A percentile compares a stretch with the other conserved stretches of the same genome.
phyloP scores from a whole-genome alignment of 2,329 filamentous ascomycete genomes.

The Colletotrichum tamarilloi region DNA sequence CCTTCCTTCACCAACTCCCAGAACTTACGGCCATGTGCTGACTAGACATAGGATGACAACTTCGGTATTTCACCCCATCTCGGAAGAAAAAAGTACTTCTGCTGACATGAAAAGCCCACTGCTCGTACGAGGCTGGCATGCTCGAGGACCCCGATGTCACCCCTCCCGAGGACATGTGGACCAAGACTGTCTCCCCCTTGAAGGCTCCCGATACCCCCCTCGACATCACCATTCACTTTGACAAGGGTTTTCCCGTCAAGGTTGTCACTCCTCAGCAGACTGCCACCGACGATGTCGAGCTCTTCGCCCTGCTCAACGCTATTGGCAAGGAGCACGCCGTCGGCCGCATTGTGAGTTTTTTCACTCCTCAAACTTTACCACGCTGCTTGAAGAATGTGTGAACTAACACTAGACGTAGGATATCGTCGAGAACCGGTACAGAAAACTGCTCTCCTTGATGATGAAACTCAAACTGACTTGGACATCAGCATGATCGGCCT shows the following conservation, averaged over 20 bases:
- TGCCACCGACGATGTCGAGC: slow-evolving; percentile 71
- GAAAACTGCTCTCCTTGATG: not conserved
- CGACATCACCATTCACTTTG: slow-evolving; percentile 74
- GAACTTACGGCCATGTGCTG: slow-evolving; percentile 69
- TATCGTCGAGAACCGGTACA: slow-evolving; percentile 59
- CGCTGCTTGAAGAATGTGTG: not conserved
- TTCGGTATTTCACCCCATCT: not conserved
- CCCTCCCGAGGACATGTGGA: slow-evolving; percentile 79
- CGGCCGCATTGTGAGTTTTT: slow-evolving; percentile 71
- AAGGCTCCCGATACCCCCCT: slow-evolving; percentile 72
- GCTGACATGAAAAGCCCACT: slow-evolving; percentile 12
- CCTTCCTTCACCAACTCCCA: not conserved
- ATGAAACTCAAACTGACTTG: not conserved
- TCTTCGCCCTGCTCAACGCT: slow-evolving; percentile 73
- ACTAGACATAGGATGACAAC: not conserved
- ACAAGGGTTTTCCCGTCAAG: slow-evolving; percentile 75
- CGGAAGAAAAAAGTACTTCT: not conserved
- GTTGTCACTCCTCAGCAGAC: slow-evolving; percentile 66
- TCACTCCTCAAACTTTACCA: slow-evolving; percentile 47
- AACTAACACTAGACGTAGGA: slow-evolving; percentile 26
- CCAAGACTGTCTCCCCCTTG: slow-evolving; percentile 62
- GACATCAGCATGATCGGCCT: slow-evolving; percentile 41
- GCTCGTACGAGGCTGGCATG: slow-evolving; percentile 55
- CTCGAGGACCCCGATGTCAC: slow-evolving; percentile 69
- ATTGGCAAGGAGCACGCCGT: slow-evolving; percentile 74